These are phyloP conservation scores for Colletotrichum godetiae DNA, from an alignment of 2,329 filamentous ascomycete genomes.

Conservation along the genomic window DNA sequence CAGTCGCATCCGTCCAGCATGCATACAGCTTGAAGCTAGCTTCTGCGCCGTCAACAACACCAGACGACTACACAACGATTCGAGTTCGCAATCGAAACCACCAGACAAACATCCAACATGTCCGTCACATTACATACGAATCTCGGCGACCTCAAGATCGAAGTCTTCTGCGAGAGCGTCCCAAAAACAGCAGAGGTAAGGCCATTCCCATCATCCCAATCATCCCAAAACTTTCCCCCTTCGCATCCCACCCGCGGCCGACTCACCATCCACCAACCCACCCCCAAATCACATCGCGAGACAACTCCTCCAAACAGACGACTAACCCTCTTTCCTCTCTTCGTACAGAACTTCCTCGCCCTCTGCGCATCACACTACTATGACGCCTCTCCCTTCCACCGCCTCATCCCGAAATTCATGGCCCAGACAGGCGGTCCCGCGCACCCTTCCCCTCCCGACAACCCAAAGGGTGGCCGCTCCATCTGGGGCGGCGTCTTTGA, in stretches of 20 bases:
- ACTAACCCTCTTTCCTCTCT: not conserved
- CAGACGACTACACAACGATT: not conserved
- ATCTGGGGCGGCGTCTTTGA: constrained; percentile 82
- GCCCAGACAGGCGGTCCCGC: constrained; percentile 78
- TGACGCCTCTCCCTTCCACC: constrained; percentile 80
- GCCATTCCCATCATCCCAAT: constrained; percentile 8
- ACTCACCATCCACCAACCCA: not conserved
- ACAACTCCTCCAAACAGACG: constrained; percentile 25
- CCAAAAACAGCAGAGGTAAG: constrained; percentile 88
- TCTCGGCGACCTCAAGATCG: constrained; percentile 90
- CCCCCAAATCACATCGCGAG: not conserved
- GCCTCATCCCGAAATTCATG: constrained; percentile 85
- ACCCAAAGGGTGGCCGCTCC: constrained; percentile 76
- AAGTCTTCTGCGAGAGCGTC: constrained; percentile 94
- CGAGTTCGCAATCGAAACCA: not conserved
- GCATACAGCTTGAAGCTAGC: not conserved
- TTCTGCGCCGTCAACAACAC: not conserved
- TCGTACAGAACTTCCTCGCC: constrained; percentile 81
- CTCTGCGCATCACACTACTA: constrained; percentile 86
- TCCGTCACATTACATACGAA: constrained; percentile 86
- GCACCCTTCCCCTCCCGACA: constrained; percentile 60
- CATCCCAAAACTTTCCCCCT: not conserved
- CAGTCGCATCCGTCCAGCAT: constrained; percentile 20
- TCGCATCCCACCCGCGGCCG: not conserved
- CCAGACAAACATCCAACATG: constrained; percentile 52